Conservation (phyloP, 257 asterid species). For the Solanum pimpinellifolium region DNA sequence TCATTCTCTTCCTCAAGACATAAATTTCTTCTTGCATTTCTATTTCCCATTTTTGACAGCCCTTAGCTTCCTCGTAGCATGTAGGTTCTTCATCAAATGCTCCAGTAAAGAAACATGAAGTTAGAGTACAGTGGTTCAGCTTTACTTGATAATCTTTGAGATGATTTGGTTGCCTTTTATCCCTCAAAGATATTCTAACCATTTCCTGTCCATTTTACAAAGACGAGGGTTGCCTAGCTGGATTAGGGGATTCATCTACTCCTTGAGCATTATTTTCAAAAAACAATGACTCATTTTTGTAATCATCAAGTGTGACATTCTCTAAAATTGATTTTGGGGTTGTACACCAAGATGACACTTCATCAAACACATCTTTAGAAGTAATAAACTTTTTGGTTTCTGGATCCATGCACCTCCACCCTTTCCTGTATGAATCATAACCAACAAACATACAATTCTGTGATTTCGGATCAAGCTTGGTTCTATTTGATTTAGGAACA, state of each 20-base stretch:
- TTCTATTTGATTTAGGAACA: too few species aligned
- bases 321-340: neutral
- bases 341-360: neutral
- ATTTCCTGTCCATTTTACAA: neutral
- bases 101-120: neutral
- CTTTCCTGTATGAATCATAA: too few species aligned
- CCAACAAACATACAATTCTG: too few species aligned
- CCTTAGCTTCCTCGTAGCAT: neutral
- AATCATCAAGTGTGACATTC: neutral
- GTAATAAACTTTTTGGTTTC: too few species aligned
- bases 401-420: too few species aligned
- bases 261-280: neutral
- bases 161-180: neutral
- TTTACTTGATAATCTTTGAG: neutral
- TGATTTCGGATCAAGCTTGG: too few species aligned
- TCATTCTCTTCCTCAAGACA: neutral
- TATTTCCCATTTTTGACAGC: neutral
- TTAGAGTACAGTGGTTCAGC: neutral
- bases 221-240: neutral
- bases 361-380: too few species aligned
- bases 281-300: neutral
- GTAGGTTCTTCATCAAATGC: neutral
- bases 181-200: neutral
- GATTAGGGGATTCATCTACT: neutral
- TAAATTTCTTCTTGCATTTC: conserved; percentile 1